These are phyloP conservation scores for Saccharomycopsis sp. DNA, from an alignment of 805 yeast species.

Conservation along the genomic window DNA sequence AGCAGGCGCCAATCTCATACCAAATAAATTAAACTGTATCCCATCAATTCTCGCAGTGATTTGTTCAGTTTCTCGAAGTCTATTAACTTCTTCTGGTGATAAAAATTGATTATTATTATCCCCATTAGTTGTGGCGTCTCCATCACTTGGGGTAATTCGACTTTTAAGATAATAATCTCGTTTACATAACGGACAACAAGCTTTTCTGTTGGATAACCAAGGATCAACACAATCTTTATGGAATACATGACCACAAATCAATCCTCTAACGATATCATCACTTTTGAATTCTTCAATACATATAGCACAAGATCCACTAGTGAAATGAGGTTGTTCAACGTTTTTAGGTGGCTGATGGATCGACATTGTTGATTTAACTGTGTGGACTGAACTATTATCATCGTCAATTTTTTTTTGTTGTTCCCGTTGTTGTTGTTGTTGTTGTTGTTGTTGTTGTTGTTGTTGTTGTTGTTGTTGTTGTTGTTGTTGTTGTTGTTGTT, in stretches of 20 bases:
- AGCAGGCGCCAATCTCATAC: slow-evolving; percentile 6
- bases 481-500: no score
- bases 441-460: neutral
- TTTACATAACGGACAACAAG: slow-evolving; percentile 82
- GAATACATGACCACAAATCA: slow-evolving; percentile 78
- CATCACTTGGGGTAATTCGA: neutral
- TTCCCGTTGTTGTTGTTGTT: neutral
- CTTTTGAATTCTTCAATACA: slow-evolving; percentile 63
- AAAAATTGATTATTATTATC: slow-evolving; percentile 20
- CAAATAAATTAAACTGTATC: neutral
- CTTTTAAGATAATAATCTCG: slow-evolving; percentile 45
- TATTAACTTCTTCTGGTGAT: slow-evolving; percentile 13
- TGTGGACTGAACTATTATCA: neutral
- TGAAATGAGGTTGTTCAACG: slow-evolving; percentile 34
- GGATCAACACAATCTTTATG: slow-evolving; percentile 76
- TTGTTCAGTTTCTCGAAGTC: slow-evolving; percentile 25
- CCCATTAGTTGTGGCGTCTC: slow-evolving; percentile 1
- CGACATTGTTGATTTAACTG: slow-evolving; percentile 1
- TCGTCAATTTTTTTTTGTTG: slow-evolving; percentile 10
- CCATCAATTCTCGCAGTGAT: slow-evolving; percentile 23
- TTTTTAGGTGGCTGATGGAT: slow-evolving; percentile 13
- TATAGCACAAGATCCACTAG: slow-evolving; percentile 71
- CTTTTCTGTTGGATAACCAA: slow-evolving; percentile 69
- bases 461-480: neutral
- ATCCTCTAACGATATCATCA: slow-evolving; percentile 60